Percentiles rank a stretch among this genome's conserved stretches.
Evolutionary conservation across 2,329 filamentous ascomycete species (phyloP).

Genomic region (Aspergillus luchuensis): DNA sequence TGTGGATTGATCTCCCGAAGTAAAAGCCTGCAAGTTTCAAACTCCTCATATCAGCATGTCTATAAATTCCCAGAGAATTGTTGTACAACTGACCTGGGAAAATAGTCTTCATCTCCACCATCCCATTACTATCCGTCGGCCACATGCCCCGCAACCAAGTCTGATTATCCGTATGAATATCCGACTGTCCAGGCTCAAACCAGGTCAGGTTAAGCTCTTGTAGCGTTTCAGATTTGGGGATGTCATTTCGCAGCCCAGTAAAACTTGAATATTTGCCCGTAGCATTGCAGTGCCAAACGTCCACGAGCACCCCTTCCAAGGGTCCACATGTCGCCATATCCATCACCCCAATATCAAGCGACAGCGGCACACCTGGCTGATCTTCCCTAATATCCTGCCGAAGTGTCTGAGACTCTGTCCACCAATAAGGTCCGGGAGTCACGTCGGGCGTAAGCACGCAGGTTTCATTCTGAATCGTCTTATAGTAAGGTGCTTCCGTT

Average conservation of each 20-base stretch:
- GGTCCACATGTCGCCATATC: slow-evolving; percentile 47
- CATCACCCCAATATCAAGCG: slow-evolving; percentile 47
- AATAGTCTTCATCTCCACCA: slow-evolving; percentile 50
- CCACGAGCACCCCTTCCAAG: slow-evolving; percentile 38
- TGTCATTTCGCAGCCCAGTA: slow-evolving; percentile 32
- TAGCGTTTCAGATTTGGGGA: slow-evolving; percentile 30
- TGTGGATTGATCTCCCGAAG: background rate
- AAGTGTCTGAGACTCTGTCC: slow-evolving; percentile 38
- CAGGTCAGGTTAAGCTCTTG: slow-evolving; percentile 19
- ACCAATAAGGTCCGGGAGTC: slow-evolving; percentile 41
- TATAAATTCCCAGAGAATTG: no score
- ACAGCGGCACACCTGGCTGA: slow-evolving; percentile 41
- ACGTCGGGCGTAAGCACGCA: slow-evolving; percentile 44
- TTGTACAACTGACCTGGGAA: slow-evolving; percentile 34
- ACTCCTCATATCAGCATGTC: no score
- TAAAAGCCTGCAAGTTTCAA: background rate
- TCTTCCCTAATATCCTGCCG: slow-evolving; percentile 44
- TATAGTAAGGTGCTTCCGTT: slow-evolving; percentile 21
- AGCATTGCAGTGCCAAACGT: slow-evolving; percentile 50
- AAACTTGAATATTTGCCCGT: slow-evolving; percentile 42
- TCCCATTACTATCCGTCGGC: slow-evolving; percentile 47
- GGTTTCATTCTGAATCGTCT: slow-evolving; percentile 26
- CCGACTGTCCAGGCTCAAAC: slow-evolving; percentile 20
- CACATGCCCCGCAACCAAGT: slow-evolving; percentile 52
- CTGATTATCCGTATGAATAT: slow-evolving; percentile 28